These are phyloP conservation scores for Suhomyces bribrorum DNA, from an alignment of 1,139 yeast species.

Conservation along the genomic window DNA sequence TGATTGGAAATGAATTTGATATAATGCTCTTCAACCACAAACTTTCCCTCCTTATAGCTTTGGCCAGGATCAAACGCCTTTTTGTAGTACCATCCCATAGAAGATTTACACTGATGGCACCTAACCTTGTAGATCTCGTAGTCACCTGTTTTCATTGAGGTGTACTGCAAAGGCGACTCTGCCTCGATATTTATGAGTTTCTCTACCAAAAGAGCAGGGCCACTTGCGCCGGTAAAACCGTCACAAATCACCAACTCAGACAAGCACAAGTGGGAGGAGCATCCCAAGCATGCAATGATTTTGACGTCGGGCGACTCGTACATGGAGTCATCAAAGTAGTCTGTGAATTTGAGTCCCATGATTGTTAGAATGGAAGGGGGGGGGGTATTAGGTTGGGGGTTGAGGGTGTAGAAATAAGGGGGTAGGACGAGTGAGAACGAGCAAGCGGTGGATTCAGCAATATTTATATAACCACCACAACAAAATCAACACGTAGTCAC, in stretches of 20 bases:
- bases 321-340: slow-evolving; percentile 38
- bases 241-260: slow-evolving; percentile 49
- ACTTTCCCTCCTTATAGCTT: slow-evolving; percentile 76
- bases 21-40: slow-evolving; percentile 60
- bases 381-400: not conserved
- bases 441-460: too few relatives aligned
- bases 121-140: slow-evolving; percentile 63
- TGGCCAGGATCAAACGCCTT: slow-evolving; percentile 57
- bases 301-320: slow-evolving; percentile 38
- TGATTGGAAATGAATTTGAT: slow-evolving; percentile 19
- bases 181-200: slow-evolving; percentile 45
- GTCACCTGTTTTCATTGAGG: slow-evolving; percentile 67
- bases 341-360: slow-evolving; percentile 43
- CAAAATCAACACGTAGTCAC: too few relatives aligned
- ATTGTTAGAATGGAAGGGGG: slow-evolving; percentile 9
- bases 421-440: slow-evolving; percentile 1
- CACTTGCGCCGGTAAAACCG: slow-evolving; percentile 52
- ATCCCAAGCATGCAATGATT: slow-evolving; percentile 51
- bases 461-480: too few relatives aligned
- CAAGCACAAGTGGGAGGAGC: slow-evolving; percentile 56
- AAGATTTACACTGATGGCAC: slow-evolving; percentile 64
- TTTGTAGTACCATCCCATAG: slow-evolving; percentile 79
- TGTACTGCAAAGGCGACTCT: slow-evolving; percentile 34
- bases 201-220: slow-evolving; percentile 55
- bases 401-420: not conserved